Evolutionary conservation across 768 basidiomycete genomes (phyloP).

Genomic region (Russula ochroleuca): DNA sequence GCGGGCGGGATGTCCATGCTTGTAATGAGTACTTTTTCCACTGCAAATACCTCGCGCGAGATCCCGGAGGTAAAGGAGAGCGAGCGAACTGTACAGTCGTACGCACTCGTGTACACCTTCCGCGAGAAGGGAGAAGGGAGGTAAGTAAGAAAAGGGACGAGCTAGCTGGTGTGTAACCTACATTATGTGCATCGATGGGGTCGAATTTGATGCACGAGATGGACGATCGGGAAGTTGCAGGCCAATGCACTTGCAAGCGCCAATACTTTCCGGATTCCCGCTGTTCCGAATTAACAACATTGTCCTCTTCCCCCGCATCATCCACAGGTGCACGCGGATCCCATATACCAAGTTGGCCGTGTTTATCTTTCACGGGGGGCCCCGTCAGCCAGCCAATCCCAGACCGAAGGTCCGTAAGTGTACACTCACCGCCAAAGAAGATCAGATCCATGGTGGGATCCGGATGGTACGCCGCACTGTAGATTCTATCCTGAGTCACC

Average conservation of each 20-base stretch:
- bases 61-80: slow-evolving; percentile 69
- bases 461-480: slow-evolving; percentile 78
- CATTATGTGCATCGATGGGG: slow-evolving; percentile 69
- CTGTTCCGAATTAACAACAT: slow-evolving; percentile 41
- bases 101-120: slow-evolving; percentile 76
- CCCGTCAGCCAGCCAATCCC: not conserved
- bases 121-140: not conserved
- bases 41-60: slow-evolving; percentile 64
- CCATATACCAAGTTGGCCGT: slow-evolving; percentile 82
- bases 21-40: slow-evolving; percentile 58
- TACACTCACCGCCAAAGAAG: slow-evolving; percentile 73
- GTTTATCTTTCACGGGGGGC: slow-evolving; percentile 54
- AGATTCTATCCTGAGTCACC: slow-evolving; percentile 69
- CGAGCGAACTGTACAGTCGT: slow-evolving; percentile 72
- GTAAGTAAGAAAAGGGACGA: slow-evolving; percentile 4
- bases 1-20: slow-evolving; percentile 63
- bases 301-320: slow-evolving; percentile 64
- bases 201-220: slow-evolving; percentile 76
- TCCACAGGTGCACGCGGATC: slow-evolving; percentile 70
- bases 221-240: slow-evolving; percentile 71
- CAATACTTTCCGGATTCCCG: slow-evolving; percentile 71
- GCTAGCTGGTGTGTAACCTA: slow-evolving; percentile 36
- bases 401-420: slow-evolving; percentile 5
- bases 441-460: slow-evolving; percentile 74
- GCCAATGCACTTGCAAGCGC: slow-evolving; percentile 81